Evolutionary conservation across 441 rosid genomes (phyloP), one percentile per base, ranked within the genome.

Genomic region (Populus hybrid): DNA sequence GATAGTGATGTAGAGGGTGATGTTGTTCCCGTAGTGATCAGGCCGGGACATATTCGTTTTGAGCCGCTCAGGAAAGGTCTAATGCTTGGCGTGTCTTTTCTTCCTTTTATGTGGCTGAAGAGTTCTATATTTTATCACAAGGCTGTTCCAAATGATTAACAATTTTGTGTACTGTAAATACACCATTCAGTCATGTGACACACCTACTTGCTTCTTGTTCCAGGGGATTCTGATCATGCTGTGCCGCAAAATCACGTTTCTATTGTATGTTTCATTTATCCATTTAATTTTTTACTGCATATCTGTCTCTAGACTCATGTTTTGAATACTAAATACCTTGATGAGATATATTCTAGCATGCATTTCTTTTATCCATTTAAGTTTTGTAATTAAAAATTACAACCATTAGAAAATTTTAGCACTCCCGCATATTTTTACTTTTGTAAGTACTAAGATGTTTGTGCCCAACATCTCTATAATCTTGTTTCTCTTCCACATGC

Each of bases 31-130:
- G 75, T 93, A 73, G 91, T 88, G 75, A 87, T 94, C 77, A 89
- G 91, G 88, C 98, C 99, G 50, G 98, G 98, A 73, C 98, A 96
- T 82, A 93, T 96, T 83, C 94, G 97, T 76, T 96, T 94, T 85
- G 86, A 87, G 79, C 90, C 94, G 29, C 82, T 87, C 9, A 84
- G 87, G 75, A 79, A 86, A 89, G 95, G 97, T 88, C 65, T 76
- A 69, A 36, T 64, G 59, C 45, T 77, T 74, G 69, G 73, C 75
- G 26, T 74, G 64, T 77, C 28, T 73, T 6, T 59, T 36, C 35
- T 8, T 67, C n/a, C 63, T 64, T 78, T 36, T 7, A 42, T 28
- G 21, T 26, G 36, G 61, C 20, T 70, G 24, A 10, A 9, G 68
- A 29, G 81, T 64, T 74, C n/a, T 64, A 23, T 68, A 64, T 64